Evolutionary conservation across 495 filamentous ascomycete species (phyloP).

Genomic region (Aspergillus bridgeri): DNA sequence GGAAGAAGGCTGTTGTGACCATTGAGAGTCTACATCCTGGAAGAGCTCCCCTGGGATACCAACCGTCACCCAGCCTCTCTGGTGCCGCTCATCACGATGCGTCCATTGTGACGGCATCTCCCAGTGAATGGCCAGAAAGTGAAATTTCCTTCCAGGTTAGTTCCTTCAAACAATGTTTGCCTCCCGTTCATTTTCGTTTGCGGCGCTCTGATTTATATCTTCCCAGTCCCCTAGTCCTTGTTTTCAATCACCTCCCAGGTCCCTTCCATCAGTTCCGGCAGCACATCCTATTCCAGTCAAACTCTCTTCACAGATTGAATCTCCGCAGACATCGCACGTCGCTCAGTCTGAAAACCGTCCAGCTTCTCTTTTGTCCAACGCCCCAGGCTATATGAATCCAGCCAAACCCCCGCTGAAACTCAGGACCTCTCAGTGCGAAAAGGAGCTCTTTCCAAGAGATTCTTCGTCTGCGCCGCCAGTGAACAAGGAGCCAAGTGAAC

Average conservation of each 20-base stretch:
- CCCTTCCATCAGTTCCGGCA: neutral
- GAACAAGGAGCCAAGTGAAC: neutral
- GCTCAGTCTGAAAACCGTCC: no score
- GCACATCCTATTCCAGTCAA: neutral
- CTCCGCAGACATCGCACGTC: neutral
- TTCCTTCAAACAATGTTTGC: neutral
- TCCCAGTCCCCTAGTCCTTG: neutral
- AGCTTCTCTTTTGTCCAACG: neutral
- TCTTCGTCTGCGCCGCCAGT: neutral
- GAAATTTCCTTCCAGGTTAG: neutral
- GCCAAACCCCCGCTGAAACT: neutral
- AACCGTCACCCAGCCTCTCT: neutral
- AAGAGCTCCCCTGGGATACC: constrained; percentile 12
- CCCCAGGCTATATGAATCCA: neutral
- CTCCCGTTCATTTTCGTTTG: neutral
- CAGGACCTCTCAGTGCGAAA: neutral
- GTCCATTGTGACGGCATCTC: neutral
- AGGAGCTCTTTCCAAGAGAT: neutral
- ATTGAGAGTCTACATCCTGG: constrained; percentile 12
- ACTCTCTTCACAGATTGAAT: neutral
- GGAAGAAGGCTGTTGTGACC: constrained; percentile 12
- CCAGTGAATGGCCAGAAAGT: constrained; percentile 4
- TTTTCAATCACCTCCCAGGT: neutral
- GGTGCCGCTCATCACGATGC: neutral
- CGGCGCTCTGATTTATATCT: neutral